These are phyloP conservation scores for Acer yangbiense DNA, from an alignment of 345 rosid genomes.

Conservation along the genomic window DNA sequence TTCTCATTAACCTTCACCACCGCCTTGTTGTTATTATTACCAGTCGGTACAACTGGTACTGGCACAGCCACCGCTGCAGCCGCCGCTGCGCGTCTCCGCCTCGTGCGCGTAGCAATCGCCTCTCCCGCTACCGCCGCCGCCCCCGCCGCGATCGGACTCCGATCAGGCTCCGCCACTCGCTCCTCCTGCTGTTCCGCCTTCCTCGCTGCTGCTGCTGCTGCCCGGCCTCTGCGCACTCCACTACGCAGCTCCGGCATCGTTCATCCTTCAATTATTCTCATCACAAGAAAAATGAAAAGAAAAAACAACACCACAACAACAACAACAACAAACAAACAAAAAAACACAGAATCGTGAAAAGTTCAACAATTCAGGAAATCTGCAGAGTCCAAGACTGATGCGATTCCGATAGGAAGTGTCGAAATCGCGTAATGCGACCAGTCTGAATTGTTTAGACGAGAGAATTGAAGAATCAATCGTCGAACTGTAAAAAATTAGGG, in stretches of 20 bases:
- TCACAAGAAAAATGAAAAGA: not conserved
- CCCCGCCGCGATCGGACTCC: constrained; percentile 29
- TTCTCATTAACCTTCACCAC: constrained; percentile 28
- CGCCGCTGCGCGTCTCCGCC: constrained; percentile 53
- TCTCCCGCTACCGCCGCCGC: constrained; percentile 46
- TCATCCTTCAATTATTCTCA: constrained; percentile 48
- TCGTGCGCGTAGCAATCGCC: constrained; percentile 62
- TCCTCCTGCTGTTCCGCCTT: constrained; percentile 12
- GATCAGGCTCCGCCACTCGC: constrained; percentile 17
- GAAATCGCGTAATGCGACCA: not conserved
- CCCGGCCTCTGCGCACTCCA: constrained; percentile 62
- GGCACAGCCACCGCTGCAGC: constrained; percentile 24
- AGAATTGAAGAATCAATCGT: not conserved
- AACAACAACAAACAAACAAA: not conserved
- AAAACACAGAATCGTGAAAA: not conserved
- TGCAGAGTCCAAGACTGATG: not conserved
- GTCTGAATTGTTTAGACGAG: not conserved
- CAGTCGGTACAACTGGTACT: not conserved
- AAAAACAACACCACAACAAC: not conserved
- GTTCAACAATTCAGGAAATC: not conserved
- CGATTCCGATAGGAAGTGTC: not conserved
- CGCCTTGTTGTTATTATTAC: constrained; percentile 14
- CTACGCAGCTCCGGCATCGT: constrained; percentile 75
- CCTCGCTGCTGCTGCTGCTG: constrained; percentile 25
- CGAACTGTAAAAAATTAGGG: not conserved